phyloP scores from a whole-genome alignment of 805 yeast species.

The Schwanniomyces pseudopolymorphus region DNA sequence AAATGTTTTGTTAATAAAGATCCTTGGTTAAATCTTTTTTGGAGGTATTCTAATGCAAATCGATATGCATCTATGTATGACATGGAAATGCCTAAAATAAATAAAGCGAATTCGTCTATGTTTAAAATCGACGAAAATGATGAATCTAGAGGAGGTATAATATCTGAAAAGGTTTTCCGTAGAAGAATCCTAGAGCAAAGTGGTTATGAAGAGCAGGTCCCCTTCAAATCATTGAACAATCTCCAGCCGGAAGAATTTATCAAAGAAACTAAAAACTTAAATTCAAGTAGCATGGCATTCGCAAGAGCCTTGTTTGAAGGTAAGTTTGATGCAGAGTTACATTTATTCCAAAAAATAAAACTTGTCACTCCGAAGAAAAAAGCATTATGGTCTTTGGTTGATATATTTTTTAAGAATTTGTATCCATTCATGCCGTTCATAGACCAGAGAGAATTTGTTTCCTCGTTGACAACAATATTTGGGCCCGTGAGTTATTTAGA shows the following conservation, averaged over 20 bases:
- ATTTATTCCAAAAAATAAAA: conserved; percentile 17
- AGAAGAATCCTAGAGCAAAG: conserved; percentile 9
- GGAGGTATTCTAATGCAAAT: conserved; percentile 2
- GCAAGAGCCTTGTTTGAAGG: conserved; percentile 7
- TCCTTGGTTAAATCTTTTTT: conserved; percentile 16
- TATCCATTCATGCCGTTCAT: conserved; percentile 27
- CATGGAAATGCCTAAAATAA: conserved; percentile 1
- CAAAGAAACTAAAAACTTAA: not conserved
- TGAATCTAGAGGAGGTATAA: conserved; percentile 2
- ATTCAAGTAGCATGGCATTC: conserved; percentile 3
- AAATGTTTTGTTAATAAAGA: conserved; percentile 45
- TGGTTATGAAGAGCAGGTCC: conserved; percentile 11
- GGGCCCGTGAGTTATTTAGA: conserved; percentile 22
- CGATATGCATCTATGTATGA: not conserved
- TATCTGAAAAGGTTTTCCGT: conserved; percentile 7
- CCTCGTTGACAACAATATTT: conserved; percentile 15
- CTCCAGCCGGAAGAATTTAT: not conserved
- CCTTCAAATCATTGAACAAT: conserved; percentile 2
- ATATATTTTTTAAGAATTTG: conserved; percentile 24
- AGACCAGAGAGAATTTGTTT: conserved; percentile 25
- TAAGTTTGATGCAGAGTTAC: conserved; percentile 11
- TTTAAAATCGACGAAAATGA: not conserved
- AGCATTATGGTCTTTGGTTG: conserved; percentile 24
- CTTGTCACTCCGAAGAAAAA: conserved; percentile 21
- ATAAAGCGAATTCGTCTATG: not conserved